Conservation (phyloP, 257 asterid species). For the Nicotiana sylvestris region DNA sequence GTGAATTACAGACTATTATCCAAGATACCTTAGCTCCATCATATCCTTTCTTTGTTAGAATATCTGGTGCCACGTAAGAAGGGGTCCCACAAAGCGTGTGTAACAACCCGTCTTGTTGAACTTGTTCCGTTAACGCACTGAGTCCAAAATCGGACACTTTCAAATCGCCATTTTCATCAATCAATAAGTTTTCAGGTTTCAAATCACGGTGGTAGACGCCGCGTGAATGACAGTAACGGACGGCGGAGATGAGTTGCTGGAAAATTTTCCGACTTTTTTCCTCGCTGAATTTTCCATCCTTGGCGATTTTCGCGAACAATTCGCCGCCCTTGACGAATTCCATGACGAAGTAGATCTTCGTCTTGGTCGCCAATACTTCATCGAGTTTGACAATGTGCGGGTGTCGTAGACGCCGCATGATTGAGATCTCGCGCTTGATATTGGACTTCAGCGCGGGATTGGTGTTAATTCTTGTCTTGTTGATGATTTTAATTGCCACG, state of each 20-base stretch:
- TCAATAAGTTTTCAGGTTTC: slow-evolving; percentile 72
- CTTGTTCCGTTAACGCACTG: slow-evolving; percentile 62
- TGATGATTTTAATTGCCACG: slow-evolving; percentile 66
- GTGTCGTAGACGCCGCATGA: slow-evolving; percentile 64
- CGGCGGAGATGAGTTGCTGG: slow-evolving; percentile 79
- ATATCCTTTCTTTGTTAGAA: slow-evolving; percentile 64
- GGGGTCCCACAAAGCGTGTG: slow-evolving; percentile 97
- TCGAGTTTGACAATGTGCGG: slow-evolving; percentile 50
- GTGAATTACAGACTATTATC: neutral
- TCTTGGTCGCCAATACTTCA: slow-evolving; percentile 71
- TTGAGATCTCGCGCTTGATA: slow-evolving; percentile 73
- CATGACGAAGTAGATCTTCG: slow-evolving; percentile 63
- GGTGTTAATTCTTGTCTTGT: slow-evolving; percentile 41
- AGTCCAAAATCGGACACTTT: slow-evolving; percentile 86
- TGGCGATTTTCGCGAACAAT: slow-evolving; percentile 57
- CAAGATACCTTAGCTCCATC: slow-evolving; percentile 54
- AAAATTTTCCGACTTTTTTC: slow-evolving; percentile 55
- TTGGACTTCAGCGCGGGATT: slow-evolving; percentile 31
- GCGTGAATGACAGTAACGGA: slow-evolving; percentile 58
- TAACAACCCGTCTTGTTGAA: slow-evolving; percentile 52
- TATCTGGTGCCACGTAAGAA: slow-evolving; percentile 93
- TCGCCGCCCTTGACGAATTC: slow-evolving; percentile 88
- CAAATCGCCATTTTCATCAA: slow-evolving; percentile 72
- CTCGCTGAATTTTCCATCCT: slow-evolving; percentile 54
- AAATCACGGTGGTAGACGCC: slow-evolving; percentile 86